Base-by-base conservation (phyloP, 768 basidiomycete species). In the Tephrocybe sp. region DNA sequence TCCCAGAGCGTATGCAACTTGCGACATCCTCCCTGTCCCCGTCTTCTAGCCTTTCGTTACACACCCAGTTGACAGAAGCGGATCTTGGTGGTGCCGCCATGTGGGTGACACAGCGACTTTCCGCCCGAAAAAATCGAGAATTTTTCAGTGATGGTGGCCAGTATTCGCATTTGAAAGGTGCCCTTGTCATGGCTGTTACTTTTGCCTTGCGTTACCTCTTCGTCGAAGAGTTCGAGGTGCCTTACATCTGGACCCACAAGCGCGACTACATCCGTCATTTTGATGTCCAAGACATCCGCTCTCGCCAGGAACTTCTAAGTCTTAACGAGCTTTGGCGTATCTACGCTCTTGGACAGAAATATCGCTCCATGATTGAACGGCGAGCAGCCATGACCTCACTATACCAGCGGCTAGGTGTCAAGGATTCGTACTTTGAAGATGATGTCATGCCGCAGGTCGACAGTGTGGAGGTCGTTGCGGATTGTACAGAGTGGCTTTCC, bases 1-100 rank as follows among this genome's bases (percentile, higher is more conserved):
- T 91, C 30, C 97, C 97, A 1, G 97, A 99, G 64, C 87, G 97
- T 40, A 93, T 95, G 88, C 94, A 96, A 65, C 79, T 98, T 16
- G 82, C 86, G 12, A 88, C 84, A 18, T 92, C 89, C 18, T 88
- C 92, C 0, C 69, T 97, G n/a, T 90, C 90, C 1, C 66, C 73
- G 24, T 77, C 77, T 21, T 76, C 88, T 2, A 78, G 78, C 4
- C 69, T 86, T 41, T 83, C 83, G 27, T 63, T 80, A 8, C 81
- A 85, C 57, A 76, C 77, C 37, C 76, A 80, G 27, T 76, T 92
- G 53, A 81, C 82, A 6, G 83, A 86, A 55, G 78, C 79, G 19
- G 90, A 97, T 52, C 69, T 95, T 15, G 78, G 80, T 46, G 84
- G 82, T 42, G 95, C 95, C 5, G 86, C 94, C 18, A 76, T 83